Evolutionary conservation across 805 yeast genomes (phyloP).

Genomic region (Candida quercuum): DNA sequence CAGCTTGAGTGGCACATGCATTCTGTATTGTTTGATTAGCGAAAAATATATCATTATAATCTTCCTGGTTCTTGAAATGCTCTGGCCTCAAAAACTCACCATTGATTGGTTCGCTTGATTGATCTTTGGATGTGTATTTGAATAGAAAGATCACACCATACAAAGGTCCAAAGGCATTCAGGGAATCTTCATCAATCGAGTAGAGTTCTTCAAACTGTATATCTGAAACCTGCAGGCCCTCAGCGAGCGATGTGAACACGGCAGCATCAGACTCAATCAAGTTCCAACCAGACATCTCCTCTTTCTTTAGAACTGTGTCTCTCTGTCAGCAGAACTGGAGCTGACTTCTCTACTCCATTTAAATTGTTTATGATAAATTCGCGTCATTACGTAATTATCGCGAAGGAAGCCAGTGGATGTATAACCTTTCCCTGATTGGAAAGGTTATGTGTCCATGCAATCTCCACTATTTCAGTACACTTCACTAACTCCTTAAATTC

Average conservation of each 20-base stretch:
- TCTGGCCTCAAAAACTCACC: constrained; percentile 31
- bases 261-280: constrained; percentile 66
- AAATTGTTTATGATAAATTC: too few relatives aligned
- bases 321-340: too few relatives aligned
- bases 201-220: constrained; percentile 56
- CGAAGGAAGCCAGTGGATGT: too few relatives aligned
- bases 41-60: constrained; percentile 38
- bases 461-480: too few relatives aligned
- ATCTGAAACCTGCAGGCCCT: constrained; percentile 44
- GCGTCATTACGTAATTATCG: too few relatives aligned
- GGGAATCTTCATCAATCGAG: constrained; percentile 41
- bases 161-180: constrained; percentile 34
- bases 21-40: constrained; percentile 61
- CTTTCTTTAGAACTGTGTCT: too few relatives aligned
- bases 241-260: constrained; percentile 59
- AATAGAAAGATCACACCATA: constrained; percentile 60
- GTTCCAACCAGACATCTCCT: constrained; percentile 42
- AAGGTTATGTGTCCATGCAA: too few relatives aligned
- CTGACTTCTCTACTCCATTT: too few relatives aligned
- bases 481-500: too few relatives aligned
- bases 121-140: constrained; percentile 45
- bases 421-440: too few relatives aligned
- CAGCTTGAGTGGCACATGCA: constrained; percentile 75
- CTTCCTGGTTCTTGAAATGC: not conserved
- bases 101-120: constrained; percentile 31